phyloP scores from a whole-genome alignment of 75 land plant genomes.

The Selaginella moellendorffii region DNA sequence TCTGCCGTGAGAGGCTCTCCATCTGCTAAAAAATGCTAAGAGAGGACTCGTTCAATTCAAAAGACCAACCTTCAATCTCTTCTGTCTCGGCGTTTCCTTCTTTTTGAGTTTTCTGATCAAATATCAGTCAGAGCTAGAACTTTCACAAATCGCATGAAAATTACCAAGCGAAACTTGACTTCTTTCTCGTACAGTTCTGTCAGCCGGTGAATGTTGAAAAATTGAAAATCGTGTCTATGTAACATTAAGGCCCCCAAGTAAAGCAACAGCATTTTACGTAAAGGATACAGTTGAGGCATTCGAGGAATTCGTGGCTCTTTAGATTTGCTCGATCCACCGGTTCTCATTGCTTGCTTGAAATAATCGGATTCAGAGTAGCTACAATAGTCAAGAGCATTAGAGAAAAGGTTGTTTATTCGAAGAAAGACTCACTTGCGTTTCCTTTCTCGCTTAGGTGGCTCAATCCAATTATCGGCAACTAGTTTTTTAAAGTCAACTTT shows the following conservation, averaged over 20 bases:
- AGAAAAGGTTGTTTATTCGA: background rate
- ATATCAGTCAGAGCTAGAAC: constrained; percentile 19
- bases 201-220: constrained; percentile 74
- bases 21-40: constrained; percentile 3
- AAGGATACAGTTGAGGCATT: constrained; percentile 83
- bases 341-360: constrained; percentile 38
- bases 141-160: background rate
- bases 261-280: background rate
- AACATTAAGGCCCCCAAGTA: background rate
- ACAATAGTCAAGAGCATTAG: background rate
- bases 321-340: constrained; percentile 79
- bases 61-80: constrained; percentile 52
- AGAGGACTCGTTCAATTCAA: background rate
- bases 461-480: constrained; percentile 8
- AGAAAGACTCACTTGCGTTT: background rate
- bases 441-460: constrained; percentile 6
- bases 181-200: constrained; percentile 93
- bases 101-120: constrained; percentile 59
- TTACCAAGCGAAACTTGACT: constrained; percentile 82
- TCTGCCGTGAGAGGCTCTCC: constrained; percentile 6
- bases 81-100: constrained; percentile 58
- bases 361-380: constrained; percentile 9
- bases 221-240: constrained; percentile 75
- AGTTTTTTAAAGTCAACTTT: constrained; percentile 3
- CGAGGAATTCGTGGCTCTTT: constrained; percentile 97